Evolutionary conservation across 331 rosid genomes (phyloP).

Genomic region (Rhamnella rubrinervis): DNA sequence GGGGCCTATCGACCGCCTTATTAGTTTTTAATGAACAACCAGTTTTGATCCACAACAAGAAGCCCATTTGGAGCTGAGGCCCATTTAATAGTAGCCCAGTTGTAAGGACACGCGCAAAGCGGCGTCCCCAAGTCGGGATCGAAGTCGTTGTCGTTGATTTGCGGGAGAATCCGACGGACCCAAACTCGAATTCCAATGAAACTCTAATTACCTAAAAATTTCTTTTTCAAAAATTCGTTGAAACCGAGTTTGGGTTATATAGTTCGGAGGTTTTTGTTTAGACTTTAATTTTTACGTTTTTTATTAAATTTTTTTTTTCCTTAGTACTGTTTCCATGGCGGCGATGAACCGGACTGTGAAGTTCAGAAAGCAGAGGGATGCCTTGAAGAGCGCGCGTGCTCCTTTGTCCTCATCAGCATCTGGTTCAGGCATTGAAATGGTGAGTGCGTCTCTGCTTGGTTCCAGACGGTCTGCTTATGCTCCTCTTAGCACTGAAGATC

Average conservation of each 20-base stretch:
- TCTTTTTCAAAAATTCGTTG: background rate
- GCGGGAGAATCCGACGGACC: background rate
- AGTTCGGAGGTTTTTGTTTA: background rate
- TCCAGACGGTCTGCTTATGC: conserved; percentile 58
- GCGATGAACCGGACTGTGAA: conserved; percentile 60
- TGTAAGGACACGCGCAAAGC: conserved; percentile 5
- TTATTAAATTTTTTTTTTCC: too few species aligned
- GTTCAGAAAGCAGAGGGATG: conserved; percentile 61
- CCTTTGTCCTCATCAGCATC: conserved; percentile 55
- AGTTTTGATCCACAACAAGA: background rate
- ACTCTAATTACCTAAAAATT: background rate
- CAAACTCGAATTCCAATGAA: background rate
- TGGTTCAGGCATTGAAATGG: conserved; percentile 65
- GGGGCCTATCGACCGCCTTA: too few species aligned
- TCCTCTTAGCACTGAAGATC: conserved; percentile 72
- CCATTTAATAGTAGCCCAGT: conserved; percentile 7
- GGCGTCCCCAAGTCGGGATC: too few species aligned
- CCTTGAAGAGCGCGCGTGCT: conserved; percentile 68
- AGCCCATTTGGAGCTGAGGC: background rate
- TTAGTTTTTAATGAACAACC: background rate
- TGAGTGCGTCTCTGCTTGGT: conserved; percentile 52
- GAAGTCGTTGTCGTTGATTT: too few species aligned
- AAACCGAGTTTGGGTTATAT: background rate
- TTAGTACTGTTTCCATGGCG: conserved; percentile 57
- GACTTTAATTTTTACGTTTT: background rate